Evolutionary conservation across 306 rosid species (phyloP).

Genomic region (Citrullus colocynthis): DNA sequence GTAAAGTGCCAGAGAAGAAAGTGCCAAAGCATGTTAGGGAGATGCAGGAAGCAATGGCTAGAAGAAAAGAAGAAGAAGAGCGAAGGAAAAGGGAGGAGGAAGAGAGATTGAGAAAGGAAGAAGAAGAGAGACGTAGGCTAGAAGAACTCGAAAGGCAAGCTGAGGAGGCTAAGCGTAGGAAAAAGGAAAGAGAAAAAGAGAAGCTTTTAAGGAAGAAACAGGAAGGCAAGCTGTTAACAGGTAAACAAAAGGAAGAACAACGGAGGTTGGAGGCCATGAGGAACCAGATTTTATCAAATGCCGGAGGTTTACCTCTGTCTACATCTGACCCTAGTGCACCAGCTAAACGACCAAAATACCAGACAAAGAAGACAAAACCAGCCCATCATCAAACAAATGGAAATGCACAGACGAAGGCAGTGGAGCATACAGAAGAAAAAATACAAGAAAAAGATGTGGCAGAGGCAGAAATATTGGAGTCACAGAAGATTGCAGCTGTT

Average conservation of each 20-base stretch:
- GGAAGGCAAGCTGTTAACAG: slow-evolving; percentile 63
- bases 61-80: slow-evolving; percentile 81
- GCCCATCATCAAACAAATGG: slow-evolving; percentile 44
- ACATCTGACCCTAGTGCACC: slow-evolving; percentile 41
- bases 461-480: slow-evolving; percentile 30
- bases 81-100: slow-evolving; percentile 70
- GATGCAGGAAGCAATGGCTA: slow-evolving; percentile 89
- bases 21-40: slow-evolving; percentile 97
- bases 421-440: slow-evolving; percentile 39
- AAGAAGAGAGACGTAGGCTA: slow-evolving; percentile 60
- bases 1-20: slow-evolving; percentile 75
- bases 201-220: slow-evolving; percentile 46
- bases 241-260: slow-evolving; percentile 78
- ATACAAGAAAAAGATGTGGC: slow-evolving; percentile 28
- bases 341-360: slow-evolving; percentile 61
- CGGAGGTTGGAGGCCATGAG: slow-evolving; percentile 71
- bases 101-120: slow-evolving; percentile 78
- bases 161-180: slow-evolving; percentile 70
- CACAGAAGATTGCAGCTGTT: slow-evolving; percentile 49
- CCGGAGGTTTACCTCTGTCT: slow-evolving; percentile 37
- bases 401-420: slow-evolving; percentile 27
- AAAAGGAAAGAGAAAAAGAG: slow-evolving; percentile 86
- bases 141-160: slow-evolving; percentile 81
- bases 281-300: slow-evolving; percentile 50
- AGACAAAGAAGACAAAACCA: slow-evolving; percentile 59